Conservation (phyloP, 208 protist species). For the Acanthamoeba lenticulata region DNA sequence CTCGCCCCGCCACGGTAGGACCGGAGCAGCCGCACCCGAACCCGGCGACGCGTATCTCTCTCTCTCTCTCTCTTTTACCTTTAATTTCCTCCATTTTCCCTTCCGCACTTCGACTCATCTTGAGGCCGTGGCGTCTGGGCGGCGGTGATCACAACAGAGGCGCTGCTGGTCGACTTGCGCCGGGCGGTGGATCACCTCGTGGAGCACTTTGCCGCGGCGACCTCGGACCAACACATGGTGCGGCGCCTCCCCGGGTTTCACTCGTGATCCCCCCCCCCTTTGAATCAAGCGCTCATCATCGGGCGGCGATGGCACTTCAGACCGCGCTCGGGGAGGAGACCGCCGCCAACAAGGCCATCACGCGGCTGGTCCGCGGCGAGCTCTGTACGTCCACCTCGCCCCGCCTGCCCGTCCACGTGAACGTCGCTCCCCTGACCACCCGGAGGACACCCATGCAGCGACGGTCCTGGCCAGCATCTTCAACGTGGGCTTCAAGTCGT, state of each 20-base stretch:
- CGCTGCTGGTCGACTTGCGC: neutral
- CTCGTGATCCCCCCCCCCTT: neutral
- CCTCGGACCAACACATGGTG: neutral
- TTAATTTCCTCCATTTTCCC: neutral
- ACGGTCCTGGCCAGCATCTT: constrained; percentile 20
- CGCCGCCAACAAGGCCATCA: neutral
- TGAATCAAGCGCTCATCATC: neutral
- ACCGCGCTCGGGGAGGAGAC: neutral
- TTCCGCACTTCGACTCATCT: neutral
- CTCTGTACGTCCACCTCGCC: neutral
- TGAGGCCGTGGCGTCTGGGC: neutral
- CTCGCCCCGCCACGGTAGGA: too few species aligned
- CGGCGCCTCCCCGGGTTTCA: neutral
- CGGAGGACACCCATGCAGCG: neutral
- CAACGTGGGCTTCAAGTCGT: constrained; percentile 46
- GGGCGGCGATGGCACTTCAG: too few species aligned
- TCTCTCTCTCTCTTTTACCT: too few species aligned
- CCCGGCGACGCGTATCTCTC: too few species aligned
- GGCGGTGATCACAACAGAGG: neutral
- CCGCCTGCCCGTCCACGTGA: neutral
- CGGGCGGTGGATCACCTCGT: neutral
- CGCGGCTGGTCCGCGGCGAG: neutral
- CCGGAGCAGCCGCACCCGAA: too few species aligned
- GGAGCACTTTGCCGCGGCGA: constrained; percentile 23
- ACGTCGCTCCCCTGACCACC: neutral